Evolutionary conservation across 441 rosid genomes (phyloP), one percentile per base, ranked within the genome.

Genomic region (Manihot esculenta): DNA sequence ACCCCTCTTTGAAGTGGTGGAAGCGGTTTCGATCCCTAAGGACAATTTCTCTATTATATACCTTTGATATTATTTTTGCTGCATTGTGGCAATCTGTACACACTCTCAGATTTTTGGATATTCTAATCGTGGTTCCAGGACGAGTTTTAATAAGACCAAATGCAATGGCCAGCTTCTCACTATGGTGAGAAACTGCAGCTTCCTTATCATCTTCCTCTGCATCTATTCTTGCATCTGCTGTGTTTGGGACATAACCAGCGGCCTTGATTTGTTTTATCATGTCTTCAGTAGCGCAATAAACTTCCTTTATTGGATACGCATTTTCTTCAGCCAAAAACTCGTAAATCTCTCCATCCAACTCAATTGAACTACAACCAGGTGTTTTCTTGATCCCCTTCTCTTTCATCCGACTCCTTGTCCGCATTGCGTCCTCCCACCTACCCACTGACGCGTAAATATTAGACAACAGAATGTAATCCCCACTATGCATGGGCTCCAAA

Each of bases 71-170:
- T 18, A 69, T 42, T 57, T 69, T 57, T 41, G 44, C 21, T 11
- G 72, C 72, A 45, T 69, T 44, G 26, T 69, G 72, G 63, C 72
- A 55, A 56, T 68, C 72, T 44, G 63, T 44, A 48, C 72, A 68
- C 8, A 56, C 63, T 44, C 72, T 54, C 10, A 41, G 50, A 54
- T 67, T 67, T 38, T 67, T 67, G 3, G 38, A 38, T 41, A 68
- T 26, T 68, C 71, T 54, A 24, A 68, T 54, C 10, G 62, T 55
- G 55, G 71, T 24, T 15, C 62, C 53, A 15, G 71, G 71, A 54
- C 53, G 71, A 54, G 62, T 68, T 68, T 11, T 68, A 38, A 68
- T 14, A 21, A 68, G 50, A 42, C 62, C 71, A 55, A 68, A 68
- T 54, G 62, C 51, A 55, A 68, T 41, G 14, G 71, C 71, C 49